Conservation (phyloP, 202 grass and related monocot genomes). For the Panicum virgatum region DNA sequence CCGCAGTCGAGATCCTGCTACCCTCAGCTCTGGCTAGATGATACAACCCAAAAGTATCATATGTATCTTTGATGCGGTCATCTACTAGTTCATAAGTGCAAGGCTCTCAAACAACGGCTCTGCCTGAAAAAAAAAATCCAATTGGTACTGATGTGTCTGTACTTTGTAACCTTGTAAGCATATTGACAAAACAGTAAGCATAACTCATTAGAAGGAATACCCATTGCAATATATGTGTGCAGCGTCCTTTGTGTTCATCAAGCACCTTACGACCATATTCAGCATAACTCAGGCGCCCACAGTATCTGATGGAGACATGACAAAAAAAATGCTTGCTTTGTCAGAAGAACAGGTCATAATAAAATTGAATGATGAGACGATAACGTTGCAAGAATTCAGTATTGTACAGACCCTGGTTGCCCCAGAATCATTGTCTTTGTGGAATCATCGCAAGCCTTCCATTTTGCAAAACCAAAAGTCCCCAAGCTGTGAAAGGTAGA, state of each 20-base stretch:
- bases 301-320: conserved; percentile 35
- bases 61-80: conserved; percentile 47
- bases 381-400: conserved; percentile 2
- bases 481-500: conserved; percentile 49
- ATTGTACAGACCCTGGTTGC: conserved; percentile 46
- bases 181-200: neutral
- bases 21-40: conserved; percentile 53
- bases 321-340: neutral
- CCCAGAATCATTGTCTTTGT: conserved; percentile 57
- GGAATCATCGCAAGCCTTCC: conserved; percentile 43
- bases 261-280: conserved; percentile 50
- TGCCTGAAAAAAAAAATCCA: conserved; percentile 38
- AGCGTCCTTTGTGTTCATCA: conserved; percentile 42
- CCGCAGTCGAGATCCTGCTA: too few relatives aligned
- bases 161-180: conserved; percentile 6
- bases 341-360: conserved; percentile 4
- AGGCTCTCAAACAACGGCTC: conserved; percentile 64
- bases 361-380: neutral
- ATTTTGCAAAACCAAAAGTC: conserved; percentile 76
- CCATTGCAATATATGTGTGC: conserved; percentile 65
- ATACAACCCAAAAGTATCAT: conserved; percentile 58
- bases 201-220: conserved; percentile 30
- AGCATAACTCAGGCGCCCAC: conserved; percentile 67
- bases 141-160: neutral
- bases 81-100: conserved; percentile 57